These are phyloP conservation scores for Vanilla planifolia DNA, from an alignment of 106 monocot genomes.

Conservation along the genomic window DNA sequence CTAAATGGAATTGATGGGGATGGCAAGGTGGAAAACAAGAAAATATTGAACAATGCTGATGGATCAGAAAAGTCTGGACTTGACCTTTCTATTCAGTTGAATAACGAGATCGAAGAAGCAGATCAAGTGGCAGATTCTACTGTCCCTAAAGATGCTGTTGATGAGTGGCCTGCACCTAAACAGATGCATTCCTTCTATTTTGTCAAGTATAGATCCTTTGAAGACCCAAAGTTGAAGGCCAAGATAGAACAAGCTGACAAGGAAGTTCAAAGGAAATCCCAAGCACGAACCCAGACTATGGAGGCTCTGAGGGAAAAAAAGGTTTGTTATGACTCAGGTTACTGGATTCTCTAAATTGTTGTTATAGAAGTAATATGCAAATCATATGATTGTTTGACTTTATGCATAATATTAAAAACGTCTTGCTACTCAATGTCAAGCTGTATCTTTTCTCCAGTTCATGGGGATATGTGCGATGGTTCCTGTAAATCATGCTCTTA, in stretches of 20 bases:
- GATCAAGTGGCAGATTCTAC: constrained; percentile 9
- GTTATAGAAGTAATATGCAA: background rate
- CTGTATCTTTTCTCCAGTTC: no score
- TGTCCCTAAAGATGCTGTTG: constrained; percentile 69
- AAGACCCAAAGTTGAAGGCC: constrained; percentile 68
- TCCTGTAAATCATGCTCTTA: background rate
- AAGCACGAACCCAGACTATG: constrained; percentile 36
- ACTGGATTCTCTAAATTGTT: background rate
- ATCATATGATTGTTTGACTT: background rate
- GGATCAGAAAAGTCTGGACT: constrained; percentile 31
- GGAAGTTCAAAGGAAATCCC: constrained; percentile 44
- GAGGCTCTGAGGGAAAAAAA: constrained; percentile 59
- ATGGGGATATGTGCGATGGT: no score
- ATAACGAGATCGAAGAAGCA: constrained; percentile 24
- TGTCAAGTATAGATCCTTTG: constrained; percentile 47
- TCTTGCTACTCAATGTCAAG: no score
- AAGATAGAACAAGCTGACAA: constrained; percentile 72
- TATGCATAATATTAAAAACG: no score
- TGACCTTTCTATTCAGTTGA: constrained; percentile 18
- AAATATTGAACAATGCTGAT: constrained; percentile 9
- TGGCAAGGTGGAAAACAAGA: background rate
- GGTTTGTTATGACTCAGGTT: constrained; percentile 16
- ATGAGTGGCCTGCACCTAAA: constrained; percentile 76
- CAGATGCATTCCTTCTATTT: constrained; percentile 62
- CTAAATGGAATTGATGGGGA: constrained; percentile 2